Conservation (phyloP, 768 basidiomycete species). For the Russula ochroleuca region DNA sequence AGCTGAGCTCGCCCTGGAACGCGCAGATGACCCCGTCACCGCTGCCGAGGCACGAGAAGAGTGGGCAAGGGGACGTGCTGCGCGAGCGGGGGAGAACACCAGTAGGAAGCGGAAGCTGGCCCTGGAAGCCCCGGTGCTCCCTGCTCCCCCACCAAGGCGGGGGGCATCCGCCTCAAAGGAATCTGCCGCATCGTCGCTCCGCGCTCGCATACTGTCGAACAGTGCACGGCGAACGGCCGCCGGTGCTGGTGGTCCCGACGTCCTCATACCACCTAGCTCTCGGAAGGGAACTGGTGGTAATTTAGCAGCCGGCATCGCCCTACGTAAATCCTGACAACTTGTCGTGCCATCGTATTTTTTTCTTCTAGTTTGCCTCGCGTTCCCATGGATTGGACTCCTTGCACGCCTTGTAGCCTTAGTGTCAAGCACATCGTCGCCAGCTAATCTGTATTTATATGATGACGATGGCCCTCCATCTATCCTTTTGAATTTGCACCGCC, state of each 20-base stretch:
- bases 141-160: background rate
- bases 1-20: constrained; percentile 57
- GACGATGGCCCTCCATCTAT: background rate
- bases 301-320: constrained; percentile 17
- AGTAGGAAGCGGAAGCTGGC: constrained; percentile 46
- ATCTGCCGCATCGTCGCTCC: constrained; percentile 14
- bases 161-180: constrained; percentile 8
- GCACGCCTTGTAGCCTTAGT: constrained; percentile 18
- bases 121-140: constrained; percentile 20
- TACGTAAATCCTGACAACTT: constrained; percentile 16
- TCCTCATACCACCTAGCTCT: background rate
- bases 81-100: constrained; percentile 41
- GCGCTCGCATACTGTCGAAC: constrained; percentile 25
- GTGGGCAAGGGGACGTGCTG: constrained; percentile 53
- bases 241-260: background rate
- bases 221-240: constrained; percentile 17
- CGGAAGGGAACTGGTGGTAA: constrained; percentile 10
- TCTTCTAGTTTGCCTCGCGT: background rate
- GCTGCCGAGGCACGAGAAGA: constrained; percentile 54
- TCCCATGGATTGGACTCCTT: constrained; percentile 1
- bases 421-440: constrained; percentile 2
- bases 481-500: background rate
- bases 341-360: background rate
- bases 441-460: constrained; percentile 6
- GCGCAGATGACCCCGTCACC: constrained; percentile 56